Evolutionary conservation across 352 stramenopile species (phyloP).

Genomic region (Globisporangium polare): DNA sequence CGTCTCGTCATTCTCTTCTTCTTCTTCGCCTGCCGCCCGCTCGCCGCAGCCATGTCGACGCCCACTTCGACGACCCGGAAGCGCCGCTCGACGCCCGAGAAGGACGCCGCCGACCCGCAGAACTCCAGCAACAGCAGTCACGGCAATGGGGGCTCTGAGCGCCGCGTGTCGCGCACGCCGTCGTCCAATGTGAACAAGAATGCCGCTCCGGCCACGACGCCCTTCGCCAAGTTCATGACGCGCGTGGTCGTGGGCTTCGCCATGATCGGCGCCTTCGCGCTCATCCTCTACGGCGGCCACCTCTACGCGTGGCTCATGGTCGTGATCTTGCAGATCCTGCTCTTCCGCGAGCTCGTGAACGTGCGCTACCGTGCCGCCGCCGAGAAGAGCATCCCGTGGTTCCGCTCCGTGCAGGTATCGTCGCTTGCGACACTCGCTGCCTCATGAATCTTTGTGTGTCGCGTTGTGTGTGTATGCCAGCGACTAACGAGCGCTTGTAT

Average conservation of each 20-base stretch:
- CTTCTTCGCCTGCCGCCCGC: background rate
- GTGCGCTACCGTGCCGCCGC: slow-evolving; percentile 94
- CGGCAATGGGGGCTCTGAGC: background rate
- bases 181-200: slow-evolving; percentile 25
- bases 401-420: slow-evolving; percentile 90
- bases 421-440: background rate
- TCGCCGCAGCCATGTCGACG: slow-evolving; percentile 14
- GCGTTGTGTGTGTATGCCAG: background rate
- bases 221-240: slow-evolving; percentile 64
- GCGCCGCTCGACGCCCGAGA: slow-evolving; percentile 30
- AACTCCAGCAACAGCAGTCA: background rate
- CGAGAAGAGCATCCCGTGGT: slow-evolving; percentile 96
- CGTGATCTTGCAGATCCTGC: slow-evolving; percentile 81
- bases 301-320: slow-evolving; percentile 85
- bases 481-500: background rate
- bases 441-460: background rate
- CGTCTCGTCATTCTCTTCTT: background rate
- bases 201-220: slow-evolving; percentile 17
- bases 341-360: slow-evolving; percentile 98
- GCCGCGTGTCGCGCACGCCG: slow-evolving; percentile 11
- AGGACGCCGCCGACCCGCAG: slow-evolving; percentile 10
- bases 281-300: slow-evolving; percentile 77
- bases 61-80: slow-evolving; percentile 27
- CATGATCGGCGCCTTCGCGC: slow-evolving; percentile 70
- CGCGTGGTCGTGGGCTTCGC: slow-evolving; percentile 68